Evolutionary conservation across 1,284 basidiomycete genomes (phyloP), one percentile per base, ranked within the genome.

Genomic region (Meira nashicola): DNA sequence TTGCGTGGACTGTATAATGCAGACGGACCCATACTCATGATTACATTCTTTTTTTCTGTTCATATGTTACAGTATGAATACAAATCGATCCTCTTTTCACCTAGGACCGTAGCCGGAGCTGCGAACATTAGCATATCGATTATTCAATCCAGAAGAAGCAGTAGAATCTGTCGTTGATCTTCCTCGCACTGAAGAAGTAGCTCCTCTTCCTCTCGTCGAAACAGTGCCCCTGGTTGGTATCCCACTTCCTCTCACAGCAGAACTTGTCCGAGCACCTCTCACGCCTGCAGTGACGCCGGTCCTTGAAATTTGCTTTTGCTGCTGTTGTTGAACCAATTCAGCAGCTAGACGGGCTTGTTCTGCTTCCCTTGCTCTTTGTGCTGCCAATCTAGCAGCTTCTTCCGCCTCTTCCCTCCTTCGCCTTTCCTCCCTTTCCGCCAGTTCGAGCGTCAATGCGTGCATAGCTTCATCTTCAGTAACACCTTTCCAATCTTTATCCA

Each of bases 401-500:
- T 67, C 39, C 3, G 63, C 69, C 54, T 65, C 65, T 3, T 56
- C 69, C 39, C 61, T 55, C 2, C 63, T 51, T 2, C 67, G 54
- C 21, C 61, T 57, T 23, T 64, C 68, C 52, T 71, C 69, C 15
- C 65, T 49, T 46, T 69, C 59, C 3, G 65, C 65, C 1, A 67
- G 59, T 4, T 62, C 65, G 7, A 71, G 48, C 2, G 55, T 58
- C 12, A 66, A 48, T 6, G 51, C 63, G 47, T 71, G 69, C 1
- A 65, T 67, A 12, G 55, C 46, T 0, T 63, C 69, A 41, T 71
- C 74, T 47, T 71, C 65, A 10, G 63, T 65, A 1, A 67, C 63
- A 3, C 74, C 74, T 51, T 68, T 67, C 74, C 74, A 76, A 21
- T 64, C 59, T n/a, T 60, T 57, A 23, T 75, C 71, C 47, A 65